phyloP scores from a whole-genome alignment of 2,329 filamentous ascomycete genomes.

The Fusarium sp. region DNA sequence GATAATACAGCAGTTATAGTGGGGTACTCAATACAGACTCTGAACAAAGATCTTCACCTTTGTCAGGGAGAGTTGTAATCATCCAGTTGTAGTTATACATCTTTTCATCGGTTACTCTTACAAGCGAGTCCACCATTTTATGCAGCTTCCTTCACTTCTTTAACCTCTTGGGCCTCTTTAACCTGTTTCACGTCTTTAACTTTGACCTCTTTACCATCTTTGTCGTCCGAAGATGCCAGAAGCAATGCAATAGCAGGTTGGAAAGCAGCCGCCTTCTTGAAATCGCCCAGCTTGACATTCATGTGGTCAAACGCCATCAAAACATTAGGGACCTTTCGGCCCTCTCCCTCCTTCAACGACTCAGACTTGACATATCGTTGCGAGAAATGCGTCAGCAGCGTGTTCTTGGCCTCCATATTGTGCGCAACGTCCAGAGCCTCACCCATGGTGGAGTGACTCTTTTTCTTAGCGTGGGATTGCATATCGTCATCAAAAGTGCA shows the following conservation, averaged over 20 bases:
- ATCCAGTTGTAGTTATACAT: not conserved
- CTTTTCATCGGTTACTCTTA: not conserved
- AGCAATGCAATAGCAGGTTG: slow-evolving; percentile 43
- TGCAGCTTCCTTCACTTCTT: not conserved
- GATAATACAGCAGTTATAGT: not conserved
- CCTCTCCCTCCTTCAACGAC: slow-evolving; percentile 47
- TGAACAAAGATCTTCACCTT: not conserved
- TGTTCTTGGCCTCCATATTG: slow-evolving; percentile 81
- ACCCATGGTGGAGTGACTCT: slow-evolving; percentile 89
- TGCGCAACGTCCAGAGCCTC: slow-evolving; percentile 85
- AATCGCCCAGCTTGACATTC: slow-evolving; percentile 77
- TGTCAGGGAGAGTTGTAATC: not conserved
- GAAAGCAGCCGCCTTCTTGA: slow-evolving; percentile 68
- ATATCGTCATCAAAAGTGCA: slow-evolving; percentile 95
- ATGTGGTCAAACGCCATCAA: slow-evolving; percentile 85
- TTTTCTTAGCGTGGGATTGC: slow-evolving; percentile 79
- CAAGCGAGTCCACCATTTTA: not conserved
- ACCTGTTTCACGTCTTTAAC: not conserved
- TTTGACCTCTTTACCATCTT: slow-evolving; percentile 1
- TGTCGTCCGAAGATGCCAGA: slow-evolving; percentile 29
- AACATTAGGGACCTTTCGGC: slow-evolving; percentile 58
- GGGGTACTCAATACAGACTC: no score
- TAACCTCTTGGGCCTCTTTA: not conserved
- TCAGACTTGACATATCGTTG: slow-evolving; percentile 85
- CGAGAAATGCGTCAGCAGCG: slow-evolving; percentile 93